Evolutionary conservation across 1,284 basidiomycete genomes (phyloP).

Genomic region (Leccinum pallidistipes): DNA sequence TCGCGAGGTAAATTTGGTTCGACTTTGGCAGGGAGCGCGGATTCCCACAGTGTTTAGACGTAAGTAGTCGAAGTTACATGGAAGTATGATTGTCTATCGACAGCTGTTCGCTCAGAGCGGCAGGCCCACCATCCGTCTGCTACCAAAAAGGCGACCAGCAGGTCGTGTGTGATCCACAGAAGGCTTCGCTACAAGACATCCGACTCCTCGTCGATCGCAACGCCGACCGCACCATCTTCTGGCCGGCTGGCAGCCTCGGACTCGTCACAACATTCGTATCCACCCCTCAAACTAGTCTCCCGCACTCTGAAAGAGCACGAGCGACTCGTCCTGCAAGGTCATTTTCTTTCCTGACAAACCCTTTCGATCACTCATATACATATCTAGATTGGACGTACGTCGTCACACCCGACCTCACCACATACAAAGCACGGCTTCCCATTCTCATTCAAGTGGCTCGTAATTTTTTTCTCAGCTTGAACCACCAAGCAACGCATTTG

Average conservation of each 20-base stretch:
- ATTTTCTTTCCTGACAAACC: not conserved
- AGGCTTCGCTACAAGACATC: constrained; percentile 27
- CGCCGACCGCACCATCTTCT: constrained; percentile 12
- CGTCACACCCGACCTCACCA: constrained; percentile 21
- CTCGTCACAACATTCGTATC: not conserved
- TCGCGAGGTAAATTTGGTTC: no score
- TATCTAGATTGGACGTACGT: constrained; percentile 33
- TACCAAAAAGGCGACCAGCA: constrained; percentile 33
- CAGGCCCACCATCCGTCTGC: no score
- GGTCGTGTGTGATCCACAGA: constrained; percentile 26
- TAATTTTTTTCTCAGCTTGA: constrained; percentile 18
- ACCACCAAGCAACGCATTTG: constrained; percentile 7
- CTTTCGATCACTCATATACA: constrained; percentile 1
- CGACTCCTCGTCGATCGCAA: constrained; percentile 24
- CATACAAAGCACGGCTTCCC: constrained; percentile 27
- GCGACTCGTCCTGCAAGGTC: constrained; percentile 21
- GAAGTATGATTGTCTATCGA: no score
- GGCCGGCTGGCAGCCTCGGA: not conserved
- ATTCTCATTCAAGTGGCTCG: constrained; percentile 25
- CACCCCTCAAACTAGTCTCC: constrained; percentile 6
- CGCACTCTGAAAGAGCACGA: constrained; percentile 1
- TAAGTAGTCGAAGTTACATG: no score
- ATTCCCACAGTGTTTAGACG: no score
- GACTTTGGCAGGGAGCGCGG: no score
- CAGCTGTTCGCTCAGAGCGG: no score